Conservation (phyloP, 2,329 filamentous ascomycete species). For the Claviceps sp. region DNA sequence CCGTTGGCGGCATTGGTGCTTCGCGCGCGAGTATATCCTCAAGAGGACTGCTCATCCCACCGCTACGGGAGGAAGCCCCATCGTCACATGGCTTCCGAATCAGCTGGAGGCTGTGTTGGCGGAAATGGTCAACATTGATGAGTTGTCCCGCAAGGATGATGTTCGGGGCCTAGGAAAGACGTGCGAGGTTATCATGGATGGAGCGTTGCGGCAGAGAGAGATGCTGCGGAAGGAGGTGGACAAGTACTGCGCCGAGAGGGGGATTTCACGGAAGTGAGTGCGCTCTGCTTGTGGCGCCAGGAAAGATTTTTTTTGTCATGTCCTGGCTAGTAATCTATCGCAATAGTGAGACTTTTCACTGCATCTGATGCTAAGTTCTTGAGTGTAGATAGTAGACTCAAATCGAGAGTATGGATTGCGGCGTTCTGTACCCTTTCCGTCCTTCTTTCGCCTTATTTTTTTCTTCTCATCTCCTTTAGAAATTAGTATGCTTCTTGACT, state of each 20-base stretch:
- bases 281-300: not conserved
- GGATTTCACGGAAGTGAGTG: conserved; percentile 17
- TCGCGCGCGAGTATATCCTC: conserved; percentile 72
- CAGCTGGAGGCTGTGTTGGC: conserved; percentile 62
- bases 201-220: conserved; percentile 47
- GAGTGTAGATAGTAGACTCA: too few relatives aligned
- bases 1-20: conserved; percentile 76
- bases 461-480: too few relatives aligned
- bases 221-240: conserved; percentile 60
- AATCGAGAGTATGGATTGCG: too few relatives aligned
- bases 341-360: too few relatives aligned
- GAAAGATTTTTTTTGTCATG: not conserved
- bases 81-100: conserved; percentile 75
- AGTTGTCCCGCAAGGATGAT: conserved; percentile 25
- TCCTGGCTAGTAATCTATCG: too few relatives aligned
- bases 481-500: too few relatives aligned
- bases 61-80: conserved; percentile 68
- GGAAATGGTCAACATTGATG: conserved; percentile 51
- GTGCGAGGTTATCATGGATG: conserved; percentile 52
- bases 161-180: conserved; percentile 30
- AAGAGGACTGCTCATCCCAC: conserved; percentile 65
- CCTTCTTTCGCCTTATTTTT: too few relatives aligned
- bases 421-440: too few relatives aligned
- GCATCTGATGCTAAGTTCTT: too few relatives aligned
- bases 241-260: conserved; percentile 57